Base-by-base conservation (phyloP, 345 rosid species). In the Syzygium aqueum region DNA sequence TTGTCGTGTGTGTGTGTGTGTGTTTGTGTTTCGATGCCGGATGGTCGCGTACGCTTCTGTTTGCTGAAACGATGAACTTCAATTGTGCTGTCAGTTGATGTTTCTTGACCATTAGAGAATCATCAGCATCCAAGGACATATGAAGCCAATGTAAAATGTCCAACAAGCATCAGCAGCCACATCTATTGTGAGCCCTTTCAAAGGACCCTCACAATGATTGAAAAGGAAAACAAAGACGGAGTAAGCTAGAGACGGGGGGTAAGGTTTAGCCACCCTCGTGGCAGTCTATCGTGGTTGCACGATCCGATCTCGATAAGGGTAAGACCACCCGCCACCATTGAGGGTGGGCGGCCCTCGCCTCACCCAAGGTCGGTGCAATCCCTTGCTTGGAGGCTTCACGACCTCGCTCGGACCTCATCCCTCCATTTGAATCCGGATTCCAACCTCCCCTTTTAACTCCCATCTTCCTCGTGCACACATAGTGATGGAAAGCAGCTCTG, bases 1-100 rank as follows among this genome's bases (percentile, higher is more conserved):
- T 54, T 0, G 5, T 54, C 0, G 0, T 54, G 8, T 54, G 4
- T 23, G 13, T 40, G 43, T 40, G 43, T n/a, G n/a, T n/a, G n/a
- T n/a, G n/a, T n/a, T n/a, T n/a, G n/a, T 40, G 43, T 40, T 40
- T 40, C 43, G 43, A 40, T 40, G 43, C 43, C 2, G 43, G 5
- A 40, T 0, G 43, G 5, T 56, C 0, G 0, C 4, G 61, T 23
- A 56, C 1, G 13, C n/a, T 56, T 23, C n/a, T 56, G n/a, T 57
- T 4, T 13, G 5, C 27, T 25, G 15, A 0, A 57, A 57, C 28
- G 25, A 2, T 25, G 3, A 25, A 25, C 15, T 57, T 2, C 11
- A 28, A 57, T 57, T 57, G 25, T 57, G 28, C 28, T 4, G 4
- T 57, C 28, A 25, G 0, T 11, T 57, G 28, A 25, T 57, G 28